Conservation (phyloP, 83 land plant genomes). For the Picea abies region DNA sequence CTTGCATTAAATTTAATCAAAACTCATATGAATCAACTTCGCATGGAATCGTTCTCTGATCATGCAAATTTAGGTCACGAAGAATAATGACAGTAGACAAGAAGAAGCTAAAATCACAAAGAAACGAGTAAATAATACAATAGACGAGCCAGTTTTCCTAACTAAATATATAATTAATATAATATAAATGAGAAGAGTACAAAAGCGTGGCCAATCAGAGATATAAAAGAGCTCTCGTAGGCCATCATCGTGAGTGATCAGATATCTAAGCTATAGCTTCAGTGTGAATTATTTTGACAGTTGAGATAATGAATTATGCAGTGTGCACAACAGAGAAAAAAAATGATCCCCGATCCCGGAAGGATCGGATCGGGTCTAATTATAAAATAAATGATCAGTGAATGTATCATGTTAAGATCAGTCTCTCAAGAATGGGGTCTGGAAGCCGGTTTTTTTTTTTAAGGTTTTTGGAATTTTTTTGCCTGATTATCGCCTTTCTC, state of each 20-base stretch:
- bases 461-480: background rate
- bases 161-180: constrained; percentile 8
- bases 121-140: too few species aligned
- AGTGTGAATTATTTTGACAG: background rate
- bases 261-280: background rate
- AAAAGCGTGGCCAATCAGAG: constrained; percentile 2
- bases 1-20: too few species aligned
- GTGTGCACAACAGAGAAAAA: background rate
- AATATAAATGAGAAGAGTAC: constrained; percentile 12
- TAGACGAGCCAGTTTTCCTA: background rate
- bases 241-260: constrained; percentile 17
- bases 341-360: background rate
- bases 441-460: background rate
- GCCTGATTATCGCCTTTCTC: background rate
- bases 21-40: too few species aligned
- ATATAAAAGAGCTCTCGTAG: constrained; percentile 3
- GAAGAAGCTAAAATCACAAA: too few species aligned
- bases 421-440: constrained; percentile 12
- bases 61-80: too few species aligned
- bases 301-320: constrained; percentile 1
- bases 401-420: constrained; percentile 5
- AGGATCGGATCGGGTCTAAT: constrained; percentile 6
- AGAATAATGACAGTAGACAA: too few species aligned
- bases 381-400: constrained; percentile 15
- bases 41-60: too few species aligned